Conservation (phyloP, 805 yeast genomes). For the Candida sphagnicola region DNA sequence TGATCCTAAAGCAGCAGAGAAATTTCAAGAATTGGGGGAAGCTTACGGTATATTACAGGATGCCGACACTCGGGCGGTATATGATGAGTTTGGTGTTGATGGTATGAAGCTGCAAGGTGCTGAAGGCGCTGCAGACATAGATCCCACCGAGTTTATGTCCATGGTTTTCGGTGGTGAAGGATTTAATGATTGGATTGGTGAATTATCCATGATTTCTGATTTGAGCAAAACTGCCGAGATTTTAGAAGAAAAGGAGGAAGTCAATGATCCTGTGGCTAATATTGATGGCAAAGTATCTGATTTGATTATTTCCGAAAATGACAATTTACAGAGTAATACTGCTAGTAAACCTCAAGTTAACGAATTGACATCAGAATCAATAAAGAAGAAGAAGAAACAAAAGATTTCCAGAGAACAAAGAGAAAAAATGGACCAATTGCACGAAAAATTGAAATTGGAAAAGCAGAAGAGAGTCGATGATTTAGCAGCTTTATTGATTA, state of each 20-base stretch:
- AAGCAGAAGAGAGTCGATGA: conserved; percentile 47
- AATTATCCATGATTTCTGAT: conserved; percentile 68
- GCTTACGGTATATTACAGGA: conserved; percentile 84
- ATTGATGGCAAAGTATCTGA: not conserved
- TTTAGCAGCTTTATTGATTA: conserved; percentile 45
- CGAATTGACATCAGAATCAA: conserved; percentile 16
- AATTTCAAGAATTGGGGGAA: conserved; percentile 67
- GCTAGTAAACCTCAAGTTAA: conserved; percentile 6
- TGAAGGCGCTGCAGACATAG: conserved; percentile 63
- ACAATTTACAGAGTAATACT: conserved; percentile 5
- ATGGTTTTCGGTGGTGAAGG: conserved; percentile 83
- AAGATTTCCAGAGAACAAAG: conserved; percentile 35
- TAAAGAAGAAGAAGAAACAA: conserved; percentile 26
- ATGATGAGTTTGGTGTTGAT: conserved; percentile 74
- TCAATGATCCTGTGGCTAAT: conserved; percentile 12
- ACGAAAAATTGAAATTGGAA: conserved; percentile 51
- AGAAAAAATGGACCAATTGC: conserved; percentile 48
- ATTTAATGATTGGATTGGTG: conserved; percentile 82
- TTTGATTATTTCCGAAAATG: too few relatives aligned
- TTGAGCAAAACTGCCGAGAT: conserved; percentile 60
- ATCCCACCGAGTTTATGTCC: conserved; percentile 81
- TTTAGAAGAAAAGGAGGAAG: conserved; percentile 36
- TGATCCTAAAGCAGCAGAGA: conserved; percentile 83
- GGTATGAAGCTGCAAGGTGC: conserved; percentile 53
- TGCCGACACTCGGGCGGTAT: conserved; percentile 58